A percentile compares a stretch with the other conserved stretches of the same genome.
Conservation (phyloP, 1,139 yeast genomes). For the Pichia sp. region DNA sequence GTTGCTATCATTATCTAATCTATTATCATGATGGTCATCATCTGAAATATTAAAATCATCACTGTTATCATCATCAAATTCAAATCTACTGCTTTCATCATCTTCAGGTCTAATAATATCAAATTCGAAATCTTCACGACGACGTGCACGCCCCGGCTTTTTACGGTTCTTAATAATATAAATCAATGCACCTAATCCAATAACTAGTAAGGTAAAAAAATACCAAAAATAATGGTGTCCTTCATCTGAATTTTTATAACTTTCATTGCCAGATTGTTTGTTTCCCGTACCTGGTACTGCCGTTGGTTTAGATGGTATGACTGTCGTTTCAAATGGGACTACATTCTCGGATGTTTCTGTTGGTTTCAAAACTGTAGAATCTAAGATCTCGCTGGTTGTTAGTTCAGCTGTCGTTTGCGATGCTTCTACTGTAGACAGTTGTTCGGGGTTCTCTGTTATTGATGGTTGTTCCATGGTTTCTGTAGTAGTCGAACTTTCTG, state of each 20-base stretch:
- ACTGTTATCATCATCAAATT: slow-evolving; percentile 7
- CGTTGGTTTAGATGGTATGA: background rate
- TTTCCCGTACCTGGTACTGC: background rate
- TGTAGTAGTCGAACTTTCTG: background rate
- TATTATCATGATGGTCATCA: background rate
- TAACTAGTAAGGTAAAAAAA: slow-evolving; percentile 50
- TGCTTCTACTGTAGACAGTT: no score
- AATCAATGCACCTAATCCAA: slow-evolving; percentile 53
- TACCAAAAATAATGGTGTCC: slow-evolving; percentile 33
- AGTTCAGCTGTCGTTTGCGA: background rate
- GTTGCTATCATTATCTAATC: slow-evolving; percentile 8
- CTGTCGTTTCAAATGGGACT: background rate
- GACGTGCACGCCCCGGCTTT: slow-evolving; percentile 46
- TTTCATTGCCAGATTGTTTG: slow-evolving; percentile 3
- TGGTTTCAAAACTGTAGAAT: background rate
- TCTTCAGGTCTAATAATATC: slow-evolving; percentile 65
- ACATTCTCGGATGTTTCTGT: background rate
- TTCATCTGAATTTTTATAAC: slow-evolving; percentile 26
- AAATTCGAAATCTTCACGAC: slow-evolving; percentile 72
- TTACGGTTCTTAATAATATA: slow-evolving; percentile 42
- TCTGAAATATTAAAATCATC: no score
- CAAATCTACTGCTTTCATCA: slow-evolving; percentile 36
- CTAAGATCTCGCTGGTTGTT: background rate
- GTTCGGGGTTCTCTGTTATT: background rate
- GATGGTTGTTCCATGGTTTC: slow-evolving; percentile 1